Conservation (phyloP, 495 filamentous ascomycete species). For the Trichoderma virens region DNA sequence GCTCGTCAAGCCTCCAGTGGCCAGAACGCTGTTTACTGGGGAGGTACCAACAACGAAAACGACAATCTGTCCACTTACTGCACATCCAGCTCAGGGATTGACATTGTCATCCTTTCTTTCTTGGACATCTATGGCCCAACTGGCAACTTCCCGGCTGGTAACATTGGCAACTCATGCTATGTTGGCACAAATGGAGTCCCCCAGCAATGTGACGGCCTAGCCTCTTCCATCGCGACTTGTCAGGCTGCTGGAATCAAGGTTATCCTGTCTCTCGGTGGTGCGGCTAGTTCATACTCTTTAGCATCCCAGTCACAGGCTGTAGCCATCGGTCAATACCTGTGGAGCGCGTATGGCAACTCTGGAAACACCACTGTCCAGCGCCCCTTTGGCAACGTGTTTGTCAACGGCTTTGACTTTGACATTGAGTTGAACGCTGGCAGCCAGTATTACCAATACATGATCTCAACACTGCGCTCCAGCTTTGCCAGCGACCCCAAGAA, state of each 20-base stretch:
- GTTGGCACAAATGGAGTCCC: slow-evolving; percentile 7
- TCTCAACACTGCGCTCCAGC: slow-evolving; percentile 42
- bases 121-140: slow-evolving; percentile 33
- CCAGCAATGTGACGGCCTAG: slow-evolving; percentile 21
- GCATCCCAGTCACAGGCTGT: slow-evolving; percentile 11
- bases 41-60: slow-evolving; percentile 33
- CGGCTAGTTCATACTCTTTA: slow-evolving; percentile 9
- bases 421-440: slow-evolving; percentile 35
- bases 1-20: not conserved
- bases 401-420: slow-evolving; percentile 55
- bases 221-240: slow-evolving; percentile 46
- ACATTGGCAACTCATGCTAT: slow-evolving; percentile 31
- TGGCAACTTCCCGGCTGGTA: slow-evolving; percentile 27
- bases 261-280: slow-evolving; percentile 50
- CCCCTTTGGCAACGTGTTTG: slow-evolving; percentile 40
- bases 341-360: slow-evolving; percentile 50
- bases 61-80: slow-evolving; percentile 36
- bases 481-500: slow-evolving; percentile 31
- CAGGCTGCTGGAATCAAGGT: slow-evolving; percentile 51
- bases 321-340: slow-evolving; percentile 27
- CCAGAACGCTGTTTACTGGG: slow-evolving; percentile 38
- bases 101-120: slow-evolving; percentile 48
- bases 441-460: slow-evolving; percentile 24
- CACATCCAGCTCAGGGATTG: slow-evolving; percentile 28
- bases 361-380: slow-evolving; percentile 28